These are phyloP conservation scores for Ophiosphaerella herpotricha DNA, from an alignment of 2,329 filamentous ascomycete species.

Conservation along the genomic window DNA sequence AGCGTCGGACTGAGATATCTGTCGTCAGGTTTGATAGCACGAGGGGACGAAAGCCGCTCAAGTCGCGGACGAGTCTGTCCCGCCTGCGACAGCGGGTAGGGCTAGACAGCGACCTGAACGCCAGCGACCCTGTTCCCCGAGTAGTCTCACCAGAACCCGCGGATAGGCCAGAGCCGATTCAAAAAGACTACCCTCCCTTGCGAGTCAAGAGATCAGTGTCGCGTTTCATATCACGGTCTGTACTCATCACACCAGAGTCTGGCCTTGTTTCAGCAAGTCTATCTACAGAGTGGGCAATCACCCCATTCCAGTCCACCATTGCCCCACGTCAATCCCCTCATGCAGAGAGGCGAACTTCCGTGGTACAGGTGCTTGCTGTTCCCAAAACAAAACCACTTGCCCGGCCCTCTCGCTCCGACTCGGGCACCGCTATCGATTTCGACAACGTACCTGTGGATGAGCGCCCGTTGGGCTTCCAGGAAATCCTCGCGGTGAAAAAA, in stretches of 20 bases:
- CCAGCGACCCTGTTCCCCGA: background rate
- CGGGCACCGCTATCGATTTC: constrained; percentile 39
- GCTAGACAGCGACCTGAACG: constrained; percentile 12
- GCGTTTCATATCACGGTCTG: constrained; percentile 3
- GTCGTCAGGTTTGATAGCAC: constrained; percentile 5
- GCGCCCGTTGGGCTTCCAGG: constrained; percentile 37
- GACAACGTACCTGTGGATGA: constrained; percentile 18
- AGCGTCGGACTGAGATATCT: constrained; percentile 2
- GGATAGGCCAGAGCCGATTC: background rate
- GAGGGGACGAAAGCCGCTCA: constrained; percentile 7
- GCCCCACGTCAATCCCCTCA: background rate
- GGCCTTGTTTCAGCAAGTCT: background rate
- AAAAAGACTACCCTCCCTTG: constrained; percentile 4
- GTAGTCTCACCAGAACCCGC: constrained; percentile 1
- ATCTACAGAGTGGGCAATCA: background rate
- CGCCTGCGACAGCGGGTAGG: constrained; percentile 22
- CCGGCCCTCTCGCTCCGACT: constrained; percentile 34
- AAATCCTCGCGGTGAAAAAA: constrained; percentile 32
- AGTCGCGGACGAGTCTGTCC: constrained; percentile 24
- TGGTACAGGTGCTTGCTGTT: background rate
- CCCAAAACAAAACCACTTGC: constrained; percentile 4
- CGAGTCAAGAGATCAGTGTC: background rate
- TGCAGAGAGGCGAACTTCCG: background rate
- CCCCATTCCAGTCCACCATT: background rate
- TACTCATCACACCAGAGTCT: background rate